phyloP scores from a whole-genome alignment of 129 eudicot species.

The Saposhnikovia divaricata region DNA sequence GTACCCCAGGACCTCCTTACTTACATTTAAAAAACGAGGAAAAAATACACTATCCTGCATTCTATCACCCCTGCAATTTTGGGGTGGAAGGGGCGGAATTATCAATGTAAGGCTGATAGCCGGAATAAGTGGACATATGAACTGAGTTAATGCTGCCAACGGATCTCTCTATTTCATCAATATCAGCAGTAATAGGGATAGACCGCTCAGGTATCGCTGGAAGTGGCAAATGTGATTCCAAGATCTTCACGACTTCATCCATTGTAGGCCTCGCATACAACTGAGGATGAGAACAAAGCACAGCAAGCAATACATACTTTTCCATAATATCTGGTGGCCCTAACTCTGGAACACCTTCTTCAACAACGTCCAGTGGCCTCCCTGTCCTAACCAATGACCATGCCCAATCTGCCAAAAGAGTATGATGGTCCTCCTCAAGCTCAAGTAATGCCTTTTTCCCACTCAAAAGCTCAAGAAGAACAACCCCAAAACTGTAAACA shows the following conservation, averaged over 20 bases:
- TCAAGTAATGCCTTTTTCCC: conserved; percentile 2
- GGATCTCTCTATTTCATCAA: not conserved
- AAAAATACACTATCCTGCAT: not conserved
- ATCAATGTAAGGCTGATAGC: conserved; percentile 6
- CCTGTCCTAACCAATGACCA: conserved; percentile 6
- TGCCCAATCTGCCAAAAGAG: conserved; percentile 1
- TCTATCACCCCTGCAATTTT: not conserved
- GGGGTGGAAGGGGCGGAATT: conserved; percentile 5
- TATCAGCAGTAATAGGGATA: not conserved
- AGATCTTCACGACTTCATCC: conserved; percentile 1
- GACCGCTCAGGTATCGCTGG: not conserved
- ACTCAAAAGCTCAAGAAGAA: conserved; percentile 5
- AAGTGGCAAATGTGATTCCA: conserved; percentile 1
- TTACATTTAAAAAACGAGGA: too few relatives aligned
- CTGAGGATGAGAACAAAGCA: conserved; percentile 5
- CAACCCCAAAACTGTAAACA: not conserved
- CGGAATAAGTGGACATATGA: not conserved
- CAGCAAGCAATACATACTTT: not conserved
- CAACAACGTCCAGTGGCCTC: not conserved
- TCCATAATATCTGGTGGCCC: not conserved
- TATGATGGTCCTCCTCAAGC: conserved; percentile 6
- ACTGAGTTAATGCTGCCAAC: not conserved
- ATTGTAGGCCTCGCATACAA: conserved; percentile 2
- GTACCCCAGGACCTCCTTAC: not conserved
- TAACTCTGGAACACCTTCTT: conserved; percentile 3